Evolutionary conservation across 768 basidiomycete species (phyloP).

Genomic region (Phallus indusiatus): DNA sequence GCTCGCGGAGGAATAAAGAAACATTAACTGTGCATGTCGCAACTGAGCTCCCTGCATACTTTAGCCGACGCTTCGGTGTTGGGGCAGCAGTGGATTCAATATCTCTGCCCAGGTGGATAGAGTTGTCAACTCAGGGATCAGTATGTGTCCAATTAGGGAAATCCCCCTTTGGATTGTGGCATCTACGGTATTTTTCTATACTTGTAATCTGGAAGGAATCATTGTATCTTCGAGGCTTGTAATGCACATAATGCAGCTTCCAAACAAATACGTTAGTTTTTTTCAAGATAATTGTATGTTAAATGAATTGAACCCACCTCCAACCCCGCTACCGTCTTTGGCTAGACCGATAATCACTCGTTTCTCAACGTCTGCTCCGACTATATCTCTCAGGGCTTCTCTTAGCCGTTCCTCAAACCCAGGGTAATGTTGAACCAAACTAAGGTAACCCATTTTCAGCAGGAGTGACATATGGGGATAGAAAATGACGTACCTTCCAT

Average conservation of each 20-base stretch:
- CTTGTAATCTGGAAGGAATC: too few species aligned
- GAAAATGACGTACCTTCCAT: conserved; percentile 61
- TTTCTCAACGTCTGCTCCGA: conserved; percentile 75
- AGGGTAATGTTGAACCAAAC: conserved; percentile 89
- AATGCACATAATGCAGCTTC: conserved; percentile 8
- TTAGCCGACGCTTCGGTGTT: too few species aligned
- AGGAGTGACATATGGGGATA: not conserved
- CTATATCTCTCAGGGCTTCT: conserved; percentile 59
- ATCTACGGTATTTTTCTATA: too few species aligned
- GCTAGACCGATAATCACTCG: conserved; percentile 83
- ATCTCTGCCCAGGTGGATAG: too few species aligned
- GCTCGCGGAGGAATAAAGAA: too few species aligned
- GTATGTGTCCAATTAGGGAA: too few species aligned
- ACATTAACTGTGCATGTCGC: too few species aligned
- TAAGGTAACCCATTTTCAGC: conserved; percentile 19
- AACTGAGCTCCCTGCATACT: too few species aligned
- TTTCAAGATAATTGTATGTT: too few species aligned
- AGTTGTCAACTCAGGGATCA: too few species aligned
- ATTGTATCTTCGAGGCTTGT: conserved; percentile 5
- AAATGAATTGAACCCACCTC: conserved; percentile 54
- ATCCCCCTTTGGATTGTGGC: too few species aligned
- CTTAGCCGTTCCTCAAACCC: conserved; percentile 69
- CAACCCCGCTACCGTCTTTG: conserved; percentile 96
- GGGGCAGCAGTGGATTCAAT: too few species aligned
- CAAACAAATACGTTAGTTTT: not conserved